A percentile compares a stretch with the other conserved stretches of the same genome.
Evolutionary conservation across 179 eudicot species (phyloP).

Genomic region (Beta lomatogona): DNA sequence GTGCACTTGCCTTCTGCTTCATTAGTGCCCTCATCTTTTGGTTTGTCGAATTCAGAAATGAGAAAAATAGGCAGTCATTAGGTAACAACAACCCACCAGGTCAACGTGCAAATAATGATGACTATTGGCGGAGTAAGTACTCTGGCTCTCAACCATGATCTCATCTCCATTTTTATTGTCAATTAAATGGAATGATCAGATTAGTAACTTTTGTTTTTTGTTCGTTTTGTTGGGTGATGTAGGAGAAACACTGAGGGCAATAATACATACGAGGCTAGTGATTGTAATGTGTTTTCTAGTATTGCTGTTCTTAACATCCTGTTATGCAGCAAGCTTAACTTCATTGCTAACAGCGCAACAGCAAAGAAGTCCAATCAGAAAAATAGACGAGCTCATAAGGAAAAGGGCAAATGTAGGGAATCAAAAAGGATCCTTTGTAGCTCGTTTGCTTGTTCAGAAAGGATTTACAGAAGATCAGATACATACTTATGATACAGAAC

Average conservation of each 20-base stretch:
- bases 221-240: neutral
- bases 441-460: constrained; percentile 23
- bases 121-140: constrained; percentile 29
- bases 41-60: constrained; percentile 25
- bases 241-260: constrained; percentile 37
- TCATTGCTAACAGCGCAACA: constrained; percentile 26
- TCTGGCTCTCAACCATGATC: neutral
- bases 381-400: constrained; percentile 26
- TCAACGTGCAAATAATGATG: constrained; percentile 5
- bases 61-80: constrained; percentile 6
- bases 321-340: constrained; percentile 33
- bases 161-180: neutral
- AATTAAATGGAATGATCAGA: neutral
- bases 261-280: constrained; percentile 33
- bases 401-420: constrained; percentile 31
- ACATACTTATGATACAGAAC: constrained; percentile 18
- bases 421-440: constrained; percentile 27
- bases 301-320: constrained; percentile 27
- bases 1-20: constrained; percentile 30
- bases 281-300: constrained; percentile 36
- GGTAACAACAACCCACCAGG: constrained; percentile 1
- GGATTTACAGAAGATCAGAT: constrained; percentile 27
- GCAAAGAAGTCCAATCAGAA: constrained; percentile 17
- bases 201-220: neutral
- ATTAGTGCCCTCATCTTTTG: constrained; percentile 30